Percentiles rank a stretch among this genome's conserved stretches.
Evolutionary conservation across 2,329 filamentous ascomycete genomes (phyloP).

Genomic region (Trichoderma citrinoviride): DNA sequence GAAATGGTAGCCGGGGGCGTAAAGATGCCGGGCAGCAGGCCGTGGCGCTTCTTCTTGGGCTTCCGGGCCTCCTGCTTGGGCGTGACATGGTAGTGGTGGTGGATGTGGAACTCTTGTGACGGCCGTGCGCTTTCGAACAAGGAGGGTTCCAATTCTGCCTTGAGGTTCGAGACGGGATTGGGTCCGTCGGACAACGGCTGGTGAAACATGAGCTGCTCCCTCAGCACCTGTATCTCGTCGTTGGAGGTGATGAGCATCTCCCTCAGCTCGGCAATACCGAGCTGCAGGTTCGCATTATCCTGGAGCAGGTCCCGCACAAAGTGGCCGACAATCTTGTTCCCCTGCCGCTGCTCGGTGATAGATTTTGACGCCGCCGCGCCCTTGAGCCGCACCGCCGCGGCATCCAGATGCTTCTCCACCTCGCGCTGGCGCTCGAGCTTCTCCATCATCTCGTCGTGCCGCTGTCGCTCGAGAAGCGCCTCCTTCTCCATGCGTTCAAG

Average conservation of each 20-base stretch:
- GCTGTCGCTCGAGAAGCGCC: conserved; percentile 72
- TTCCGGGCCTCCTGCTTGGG: conserved; percentile 60
- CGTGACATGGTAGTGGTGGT: conserved; percentile 85
- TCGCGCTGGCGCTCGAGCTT: conserved; percentile 81
- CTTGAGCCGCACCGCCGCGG: conserved; percentile 76
- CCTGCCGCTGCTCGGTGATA: conserved; percentile 56
- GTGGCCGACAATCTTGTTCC: conserved; percentile 76
- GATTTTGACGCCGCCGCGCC: conserved; percentile 72
- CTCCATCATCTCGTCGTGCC: conserved; percentile 75
- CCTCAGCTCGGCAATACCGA: conserved; percentile 85
- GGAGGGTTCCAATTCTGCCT: conserved; percentile 65
- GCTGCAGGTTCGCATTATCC: conserved; percentile 90
- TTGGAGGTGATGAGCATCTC: conserved; percentile 91
- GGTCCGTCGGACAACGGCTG: conserved; percentile 58
- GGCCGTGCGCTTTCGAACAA: conserved; percentile 37
- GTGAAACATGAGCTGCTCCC: conserved; percentile 77
- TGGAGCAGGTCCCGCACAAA: conserved; percentile 95
- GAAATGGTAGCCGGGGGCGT: conserved; percentile 49
- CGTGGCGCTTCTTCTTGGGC: conserved; percentile 69
- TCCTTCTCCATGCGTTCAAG: conserved; percentile 86
- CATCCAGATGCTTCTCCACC: conserved; percentile 78
- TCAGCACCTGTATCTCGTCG: conserved; percentile 83
- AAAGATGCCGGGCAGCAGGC: conserved; percentile 60
- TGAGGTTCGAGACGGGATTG: conserved; percentile 54
- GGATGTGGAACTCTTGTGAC: conserved; percentile 81